Percentiles rank a stretch among this genome's conserved stretches.
Conservation (phyloP, 495 filamentous ascomycete genomes). For the Rhizodiscina lignyota region DNA sequence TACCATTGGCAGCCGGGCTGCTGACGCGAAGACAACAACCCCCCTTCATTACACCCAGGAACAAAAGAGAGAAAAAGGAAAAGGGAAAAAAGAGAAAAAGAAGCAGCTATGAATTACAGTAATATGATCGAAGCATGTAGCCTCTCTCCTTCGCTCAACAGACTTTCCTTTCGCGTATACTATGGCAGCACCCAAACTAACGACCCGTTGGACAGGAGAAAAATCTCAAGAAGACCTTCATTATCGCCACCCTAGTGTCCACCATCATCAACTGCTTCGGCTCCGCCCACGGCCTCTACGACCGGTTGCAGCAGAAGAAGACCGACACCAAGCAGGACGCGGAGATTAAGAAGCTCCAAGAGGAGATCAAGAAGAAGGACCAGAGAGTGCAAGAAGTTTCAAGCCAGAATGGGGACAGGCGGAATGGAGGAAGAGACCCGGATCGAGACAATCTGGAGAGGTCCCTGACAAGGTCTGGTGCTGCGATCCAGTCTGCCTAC, state of each 20-base stretch:
- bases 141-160: too few relatives aligned
- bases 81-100: too few relatives aligned
- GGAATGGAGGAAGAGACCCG: constrained; percentile 1
- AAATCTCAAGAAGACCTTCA: constrained; percentile 17
- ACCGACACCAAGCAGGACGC: constrained; percentile 14
- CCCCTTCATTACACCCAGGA: too few relatives aligned
- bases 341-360: constrained; percentile 31
- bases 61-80: too few relatives aligned
- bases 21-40: too few relatives aligned
- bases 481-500: constrained; percentile 14
- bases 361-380: constrained; percentile 10
- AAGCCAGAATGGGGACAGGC: constrained; percentile 1
- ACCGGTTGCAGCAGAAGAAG: constrained; percentile 14
- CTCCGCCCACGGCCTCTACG: constrained; percentile 15
- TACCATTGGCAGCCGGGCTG: too few relatives aligned
- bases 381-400: constrained; percentile 3
- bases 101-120: constrained; percentile 16
- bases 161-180: too few relatives aligned
- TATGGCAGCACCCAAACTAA: constrained; percentile 9
- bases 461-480: constrained; percentile 8
- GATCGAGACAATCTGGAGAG: constrained; percentile 5
- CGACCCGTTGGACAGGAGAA: not conserved
- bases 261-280: constrained; percentile 19
- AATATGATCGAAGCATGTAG: constrained; percentile 21
- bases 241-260: constrained; percentile 18